These are phyloP conservation scores for Podosphaera xanthii DNA, from an alignment of 2,329 filamentous ascomycete species.

Conservation along the genomic window DNA sequence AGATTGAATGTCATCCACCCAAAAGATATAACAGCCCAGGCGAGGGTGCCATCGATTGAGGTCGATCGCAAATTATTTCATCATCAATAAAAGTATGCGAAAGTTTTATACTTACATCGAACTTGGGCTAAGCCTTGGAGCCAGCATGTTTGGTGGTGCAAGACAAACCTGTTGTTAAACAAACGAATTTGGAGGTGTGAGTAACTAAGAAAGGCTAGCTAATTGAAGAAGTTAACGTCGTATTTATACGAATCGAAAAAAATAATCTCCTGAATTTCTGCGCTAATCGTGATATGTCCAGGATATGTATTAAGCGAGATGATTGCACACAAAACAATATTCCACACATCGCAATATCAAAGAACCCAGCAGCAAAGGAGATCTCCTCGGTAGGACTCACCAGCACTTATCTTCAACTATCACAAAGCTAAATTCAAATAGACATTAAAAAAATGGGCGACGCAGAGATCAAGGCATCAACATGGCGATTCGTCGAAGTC, in stretches of 20 bases:
- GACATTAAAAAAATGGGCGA: constrained; percentile 48
- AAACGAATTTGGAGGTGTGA: not conserved
- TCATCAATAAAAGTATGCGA: constrained; percentile 29
- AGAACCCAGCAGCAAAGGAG: not conserved
- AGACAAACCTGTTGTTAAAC: not conserved
- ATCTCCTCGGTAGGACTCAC: not conserved
- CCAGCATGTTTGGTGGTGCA: not conserved
- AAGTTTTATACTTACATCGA: constrained; percentile 2
- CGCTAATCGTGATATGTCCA: not conserved
- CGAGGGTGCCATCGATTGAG: constrained; percentile 63
- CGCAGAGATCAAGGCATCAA: constrained; percentile 58
- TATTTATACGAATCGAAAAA: not conserved
- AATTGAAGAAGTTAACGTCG: not conserved
- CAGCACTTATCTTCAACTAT: not conserved
- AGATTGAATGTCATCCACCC: constrained; percentile 79
- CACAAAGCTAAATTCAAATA: not conserved
- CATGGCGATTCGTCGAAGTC: constrained; percentile 94
- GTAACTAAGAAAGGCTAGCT: too few relatives aligned
- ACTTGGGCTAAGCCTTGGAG: not conserved
- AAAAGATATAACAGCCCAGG: constrained; percentile 67
- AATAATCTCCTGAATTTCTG: not conserved
- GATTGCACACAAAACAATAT: not conserved
- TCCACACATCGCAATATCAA: too few relatives aligned
- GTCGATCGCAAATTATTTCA: constrained; percentile 99
- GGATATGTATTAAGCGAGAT: not conserved